These are phyloP conservation scores for Phoma sp. DNA, from an alignment of 2,329 filamentous ascomycete species.

Conservation along the genomic window DNA sequence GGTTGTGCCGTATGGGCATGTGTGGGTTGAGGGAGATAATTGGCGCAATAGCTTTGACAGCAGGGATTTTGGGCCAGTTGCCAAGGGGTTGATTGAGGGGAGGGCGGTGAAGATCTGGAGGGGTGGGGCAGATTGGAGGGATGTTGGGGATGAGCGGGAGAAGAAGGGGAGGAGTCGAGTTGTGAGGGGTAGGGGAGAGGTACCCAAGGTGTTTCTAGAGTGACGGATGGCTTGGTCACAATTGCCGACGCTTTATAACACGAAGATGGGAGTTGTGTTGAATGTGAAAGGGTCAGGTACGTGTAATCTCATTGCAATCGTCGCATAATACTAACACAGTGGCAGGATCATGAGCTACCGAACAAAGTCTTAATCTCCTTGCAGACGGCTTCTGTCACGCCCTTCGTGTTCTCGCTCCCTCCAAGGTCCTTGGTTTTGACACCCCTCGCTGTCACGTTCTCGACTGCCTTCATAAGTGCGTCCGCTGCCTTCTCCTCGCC, in stretches of 20 bases:
- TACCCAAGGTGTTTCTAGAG: conserved; percentile 33
- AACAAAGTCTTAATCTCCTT: conserved; percentile 57
- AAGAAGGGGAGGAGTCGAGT: conserved; percentile 51
- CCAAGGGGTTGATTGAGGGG: conserved; percentile 75
- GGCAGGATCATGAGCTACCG: conserved; percentile 15
- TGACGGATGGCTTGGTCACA: conserved; percentile 7
- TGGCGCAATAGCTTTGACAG: conserved; percentile 77
- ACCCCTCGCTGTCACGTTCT: conserved; percentile 63
- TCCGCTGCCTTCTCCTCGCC: conserved; percentile 64
- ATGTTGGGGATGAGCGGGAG: conserved; percentile 53
- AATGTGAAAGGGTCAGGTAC: conserved; percentile 8
- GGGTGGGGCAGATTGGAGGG: conserved; percentile 57
- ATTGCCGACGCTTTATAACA: background rate
- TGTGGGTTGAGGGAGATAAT: conserved; percentile 96
- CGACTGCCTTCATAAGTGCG: conserved; percentile 64
- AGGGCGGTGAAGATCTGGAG: conserved; percentile 75
- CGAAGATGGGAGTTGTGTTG: background rate
- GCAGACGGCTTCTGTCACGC: conserved; percentile 65
- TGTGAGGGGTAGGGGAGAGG: conserved; percentile 38
- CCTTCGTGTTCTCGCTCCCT: conserved; percentile 62
- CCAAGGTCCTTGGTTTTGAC: conserved; percentile 67
- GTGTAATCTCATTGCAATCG: background rate
- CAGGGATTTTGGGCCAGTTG: conserved; percentile 87
- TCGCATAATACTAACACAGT: background rate
- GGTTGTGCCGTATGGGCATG: conserved; percentile 78